Conservation (phyloP, 805 yeast genomes). For the Sungouiella blattae region DNA sequence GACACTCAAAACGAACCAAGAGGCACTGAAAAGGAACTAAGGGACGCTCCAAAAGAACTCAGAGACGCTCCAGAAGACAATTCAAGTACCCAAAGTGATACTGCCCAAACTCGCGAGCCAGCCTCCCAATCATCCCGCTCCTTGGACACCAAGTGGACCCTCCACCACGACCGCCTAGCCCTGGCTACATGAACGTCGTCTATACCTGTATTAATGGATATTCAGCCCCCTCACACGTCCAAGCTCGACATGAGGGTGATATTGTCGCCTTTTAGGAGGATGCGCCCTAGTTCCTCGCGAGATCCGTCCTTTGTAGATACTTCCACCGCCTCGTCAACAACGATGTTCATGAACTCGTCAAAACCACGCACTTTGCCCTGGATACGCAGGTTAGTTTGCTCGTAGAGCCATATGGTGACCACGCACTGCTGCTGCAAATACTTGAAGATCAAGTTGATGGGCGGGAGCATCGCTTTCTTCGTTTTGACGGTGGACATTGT, state of each 20-base stretch:
- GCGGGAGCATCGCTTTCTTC: slow-evolving; percentile 63
- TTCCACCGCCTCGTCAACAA: slow-evolving; percentile 61
- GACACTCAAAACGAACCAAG: neutral
- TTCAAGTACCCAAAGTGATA: too few relatives aligned
- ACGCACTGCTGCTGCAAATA: slow-evolving; percentile 75
- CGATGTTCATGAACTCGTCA: slow-evolving; percentile 94
- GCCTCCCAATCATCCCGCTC: too few relatives aligned
- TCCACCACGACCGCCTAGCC: too few relatives aligned
- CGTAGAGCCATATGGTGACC: slow-evolving; percentile 87
- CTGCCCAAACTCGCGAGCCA: too few relatives aligned
- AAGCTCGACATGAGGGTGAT: slow-evolving; percentile 64
- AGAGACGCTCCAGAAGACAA: too few relatives aligned
- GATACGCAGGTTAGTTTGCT: slow-evolving; percentile 71
- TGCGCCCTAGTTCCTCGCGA: slow-evolving; percentile 60
- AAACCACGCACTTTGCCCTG: slow-evolving; percentile 88
- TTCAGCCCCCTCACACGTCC: too few relatives aligned
- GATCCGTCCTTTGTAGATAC: slow-evolving; percentile 49
- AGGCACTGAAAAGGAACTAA: too few relatives aligned
- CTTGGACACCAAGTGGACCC: too few relatives aligned
- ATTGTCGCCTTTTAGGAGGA: slow-evolving; percentile 90
- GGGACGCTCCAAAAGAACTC: too few relatives aligned
- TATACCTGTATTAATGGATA: too few relatives aligned
- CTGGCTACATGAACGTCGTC: too few relatives aligned
- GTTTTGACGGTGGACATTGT: slow-evolving; percentile 16
- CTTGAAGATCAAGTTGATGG: slow-evolving; percentile 86